Conservation (phyloP, 176 grass and related monocot species). For the Raddia guianensis region DNA sequence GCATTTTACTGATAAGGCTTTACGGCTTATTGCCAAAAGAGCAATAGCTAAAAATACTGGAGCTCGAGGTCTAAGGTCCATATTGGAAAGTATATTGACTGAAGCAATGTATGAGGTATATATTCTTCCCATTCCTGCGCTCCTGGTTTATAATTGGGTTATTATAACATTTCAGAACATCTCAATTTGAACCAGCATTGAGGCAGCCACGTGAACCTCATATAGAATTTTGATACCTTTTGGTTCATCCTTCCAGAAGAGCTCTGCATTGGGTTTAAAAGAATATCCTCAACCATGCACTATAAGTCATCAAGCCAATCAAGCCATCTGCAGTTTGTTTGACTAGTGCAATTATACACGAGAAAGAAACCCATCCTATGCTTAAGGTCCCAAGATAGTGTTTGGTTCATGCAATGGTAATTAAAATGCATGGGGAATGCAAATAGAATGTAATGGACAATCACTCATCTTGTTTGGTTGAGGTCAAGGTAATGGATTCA, state of each 20-base stretch:
- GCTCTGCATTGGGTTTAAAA: neutral
- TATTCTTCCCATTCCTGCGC: neutral
- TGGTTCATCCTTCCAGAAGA: conserved; percentile 5
- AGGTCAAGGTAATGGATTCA: too few species aligned
- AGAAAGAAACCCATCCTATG: neutral
- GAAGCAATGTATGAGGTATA: conserved; percentile 80
- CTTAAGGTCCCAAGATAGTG: neutral
- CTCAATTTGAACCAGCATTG: neutral
- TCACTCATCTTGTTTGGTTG: too few species aligned
- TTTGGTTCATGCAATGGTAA: too few species aligned
- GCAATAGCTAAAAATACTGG: conserved; percentile 68
- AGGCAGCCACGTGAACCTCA: neutral
- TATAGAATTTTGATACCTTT: neutral
- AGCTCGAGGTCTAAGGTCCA: conserved; percentile 68
- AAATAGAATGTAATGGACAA: too few species aligned
- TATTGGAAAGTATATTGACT: conserved; percentile 67
- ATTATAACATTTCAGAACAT: neutral
- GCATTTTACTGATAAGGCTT: conserved; percentile 65
- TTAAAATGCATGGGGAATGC: too few species aligned
- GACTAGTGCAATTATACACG: neutral
- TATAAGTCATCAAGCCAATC: neutral
- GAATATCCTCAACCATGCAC: neutral
- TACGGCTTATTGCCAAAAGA: conserved; percentile 68
- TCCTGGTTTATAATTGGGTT: neutral
- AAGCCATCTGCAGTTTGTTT: neutral